These are phyloP conservation scores for Diplogelasinospora grovesii DNA, from an alignment of 495 filamentous ascomycete genomes.

Conservation along the genomic window DNA sequence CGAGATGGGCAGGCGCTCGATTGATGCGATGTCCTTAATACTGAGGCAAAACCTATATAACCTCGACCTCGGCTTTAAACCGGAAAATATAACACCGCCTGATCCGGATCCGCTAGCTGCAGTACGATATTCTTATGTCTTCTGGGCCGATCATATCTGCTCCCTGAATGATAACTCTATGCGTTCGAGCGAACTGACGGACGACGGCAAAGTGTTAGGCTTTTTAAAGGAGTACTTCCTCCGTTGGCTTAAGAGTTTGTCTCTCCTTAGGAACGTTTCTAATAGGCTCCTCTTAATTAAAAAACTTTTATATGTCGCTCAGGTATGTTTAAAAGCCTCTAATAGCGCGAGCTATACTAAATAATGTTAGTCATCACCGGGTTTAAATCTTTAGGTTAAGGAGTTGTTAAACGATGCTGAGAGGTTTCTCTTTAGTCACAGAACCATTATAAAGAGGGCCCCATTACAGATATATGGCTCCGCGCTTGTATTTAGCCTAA, in stretches of 20 bases:
- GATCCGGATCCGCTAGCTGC: conserved; percentile 23
- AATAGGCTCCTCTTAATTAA: conserved; percentile 2
- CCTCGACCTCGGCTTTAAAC: conserved; percentile 10
- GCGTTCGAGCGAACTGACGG: neutral
- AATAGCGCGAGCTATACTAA: too few relatives aligned
- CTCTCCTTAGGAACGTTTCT: conserved; percentile 21
- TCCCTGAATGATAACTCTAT: neutral
- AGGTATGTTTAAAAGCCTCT: conserved; percentile 1
- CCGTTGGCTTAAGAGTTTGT: conserved; percentile 13
- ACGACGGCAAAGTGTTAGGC: neutral
- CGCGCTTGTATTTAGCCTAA: conserved; percentile 4
- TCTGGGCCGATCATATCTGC: conserved; percentile 1
- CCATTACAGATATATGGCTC: conserved; percentile 4
- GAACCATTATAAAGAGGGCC: conserved; percentile 3
- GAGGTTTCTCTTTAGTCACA: neutral
- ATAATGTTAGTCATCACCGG: too few relatives aligned
- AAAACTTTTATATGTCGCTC: conserved; percentile 2
- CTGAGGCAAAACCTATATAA: conserved; percentile 19
- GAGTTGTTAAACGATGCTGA: neutral
- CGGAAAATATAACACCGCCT: conserved; percentile 10
- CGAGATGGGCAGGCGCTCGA: conserved; percentile 20
- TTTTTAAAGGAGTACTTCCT: conserved; percentile 1
- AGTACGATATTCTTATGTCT: too few relatives aligned
- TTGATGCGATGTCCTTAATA: conserved; percentile 16
- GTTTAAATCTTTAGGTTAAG: too few relatives aligned